Conservation (phyloP, 2,329 filamentous ascomycete species). For the Penicillium oxalicum region DNA sequence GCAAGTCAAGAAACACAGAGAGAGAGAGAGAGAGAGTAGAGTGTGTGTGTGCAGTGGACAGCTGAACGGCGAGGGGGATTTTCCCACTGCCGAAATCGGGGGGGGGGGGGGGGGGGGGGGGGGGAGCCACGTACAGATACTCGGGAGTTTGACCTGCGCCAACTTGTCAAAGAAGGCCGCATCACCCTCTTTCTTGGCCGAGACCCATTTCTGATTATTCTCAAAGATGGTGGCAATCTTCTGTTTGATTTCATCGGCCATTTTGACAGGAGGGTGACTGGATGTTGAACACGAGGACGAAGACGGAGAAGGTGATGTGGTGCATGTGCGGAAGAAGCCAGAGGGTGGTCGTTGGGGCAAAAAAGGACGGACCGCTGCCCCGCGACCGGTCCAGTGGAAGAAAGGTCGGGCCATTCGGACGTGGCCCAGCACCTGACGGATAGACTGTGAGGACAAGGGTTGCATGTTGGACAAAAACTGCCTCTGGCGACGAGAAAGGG, state of each 20-base stretch:
- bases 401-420: too few species aligned
- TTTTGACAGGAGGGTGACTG: background rate
- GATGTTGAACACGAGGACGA: background rate
- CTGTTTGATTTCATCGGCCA: slow-evolving; percentile 2
- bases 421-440: too few species aligned
- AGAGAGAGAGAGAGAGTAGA: background rate
- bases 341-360: background rate
- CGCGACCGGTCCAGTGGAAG: too few species aligned
- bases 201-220: slow-evolving; percentile 62
- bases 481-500: too few species aligned
- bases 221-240: slow-evolving; percentile 61
- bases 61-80: background rate
- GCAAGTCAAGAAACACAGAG: background rate
- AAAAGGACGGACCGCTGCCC: too few species aligned
- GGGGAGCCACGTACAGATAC: slow-evolving; percentile 46
- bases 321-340: background rate
- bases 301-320: background rate
- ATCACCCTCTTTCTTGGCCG: slow-evolving; percentile 52
- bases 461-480: too few species aligned
- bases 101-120: too few species aligned
- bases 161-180: slow-evolving; percentile 62
- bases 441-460: too few species aligned
- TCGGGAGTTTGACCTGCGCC: slow-evolving; percentile 60
- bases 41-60: too few species aligned
- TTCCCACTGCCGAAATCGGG: too few species aligned